A percentile compares a stretch with the other conserved stretches of the same genome.
These are phyloP conservation scores for Uronychia setigera DNA, from an alignment of 73 alveolate genomes.

Conservation along the genomic window DNA sequence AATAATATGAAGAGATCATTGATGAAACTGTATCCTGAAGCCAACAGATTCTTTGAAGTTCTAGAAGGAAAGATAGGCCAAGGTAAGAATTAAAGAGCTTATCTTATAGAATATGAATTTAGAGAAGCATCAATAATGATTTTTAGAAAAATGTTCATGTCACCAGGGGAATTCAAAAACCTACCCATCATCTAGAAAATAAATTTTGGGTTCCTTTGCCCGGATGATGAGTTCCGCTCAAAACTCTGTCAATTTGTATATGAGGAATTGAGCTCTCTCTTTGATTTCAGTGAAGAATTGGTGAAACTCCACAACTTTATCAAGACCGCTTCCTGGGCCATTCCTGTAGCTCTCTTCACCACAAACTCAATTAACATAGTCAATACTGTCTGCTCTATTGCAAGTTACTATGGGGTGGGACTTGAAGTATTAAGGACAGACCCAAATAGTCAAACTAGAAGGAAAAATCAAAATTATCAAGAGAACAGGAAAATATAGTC, in stretches of 20 bases:
- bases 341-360: slow-evolving; percentile 57
- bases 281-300: slow-evolving; percentile 51
- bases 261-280: slow-evolving; percentile 43
- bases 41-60: slow-evolving; percentile 12
- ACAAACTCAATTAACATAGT: slow-evolving; percentile 46
- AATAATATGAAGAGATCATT: slow-evolving; percentile 30
- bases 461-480: slow-evolving; percentile 3
- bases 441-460: neutral
- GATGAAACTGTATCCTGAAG: slow-evolving; percentile 43
- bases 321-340: slow-evolving; percentile 56
- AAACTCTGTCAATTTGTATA: slow-evolving; percentile 54
- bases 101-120: neutral
- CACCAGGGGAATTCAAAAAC: slow-evolving; percentile 24
- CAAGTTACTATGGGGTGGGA: slow-evolving; percentile 68
- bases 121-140: slow-evolving; percentile 21
- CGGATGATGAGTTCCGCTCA: slow-evolving; percentile 56
- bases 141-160: slow-evolving; percentile 19
- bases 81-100: neutral
- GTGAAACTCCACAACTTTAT: slow-evolving; percentile 51
- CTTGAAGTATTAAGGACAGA: slow-evolving; percentile 68
- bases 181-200: slow-evolving; percentile 32
- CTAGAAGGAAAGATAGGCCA: slow-evolving; percentile 28
- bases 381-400: slow-evolving; percentile 66
- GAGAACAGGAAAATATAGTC: neutral
- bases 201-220: slow-evolving; percentile 50